A percentile compares a stretch with the other conserved stretches of the same genome.
Conservation (phyloP, 306 rosid genomes). For the Senna tora region DNA sequence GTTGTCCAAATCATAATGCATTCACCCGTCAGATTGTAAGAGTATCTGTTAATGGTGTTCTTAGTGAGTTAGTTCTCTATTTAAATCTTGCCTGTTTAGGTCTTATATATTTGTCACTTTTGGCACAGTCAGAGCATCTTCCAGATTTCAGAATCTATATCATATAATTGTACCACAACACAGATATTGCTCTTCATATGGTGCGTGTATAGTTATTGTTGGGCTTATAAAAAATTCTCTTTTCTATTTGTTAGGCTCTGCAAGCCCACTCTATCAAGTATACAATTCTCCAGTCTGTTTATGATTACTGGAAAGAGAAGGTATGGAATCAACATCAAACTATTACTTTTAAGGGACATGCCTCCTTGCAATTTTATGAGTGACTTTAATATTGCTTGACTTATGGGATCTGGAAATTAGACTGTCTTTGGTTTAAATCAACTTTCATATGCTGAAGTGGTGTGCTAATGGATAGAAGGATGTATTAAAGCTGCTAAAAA, state of each 20-base stretch:
- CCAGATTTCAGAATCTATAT: conserved; percentile 30
- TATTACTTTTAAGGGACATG: conserved; percentile 28
- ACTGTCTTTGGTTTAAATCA: conserved; percentile 23
- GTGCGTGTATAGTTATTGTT: conserved; percentile 25
- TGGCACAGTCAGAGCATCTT: not conserved
- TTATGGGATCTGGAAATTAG: conserved; percentile 33
- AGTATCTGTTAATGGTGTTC: not conserved
- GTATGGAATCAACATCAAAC: conserved; percentile 44
- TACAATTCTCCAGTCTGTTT: conserved; percentile 60
- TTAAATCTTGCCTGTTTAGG: not conserved
- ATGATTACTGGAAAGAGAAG: conserved; percentile 93
- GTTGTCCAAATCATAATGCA: no score
- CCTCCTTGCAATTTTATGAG: conserved; percentile 27
- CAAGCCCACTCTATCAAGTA: conserved; percentile 63
- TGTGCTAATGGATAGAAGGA: conserved; percentile 22
- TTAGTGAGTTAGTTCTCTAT: not conserved
- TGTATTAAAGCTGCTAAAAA: conserved; percentile 21
- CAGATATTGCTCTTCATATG: conserved; percentile 26
- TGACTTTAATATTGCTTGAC: conserved; percentile 29
- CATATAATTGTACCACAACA: conserved; percentile 13
- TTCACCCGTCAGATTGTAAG: no score
- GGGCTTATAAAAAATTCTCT: conserved; percentile 34
- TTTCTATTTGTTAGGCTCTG: conserved; percentile 61
- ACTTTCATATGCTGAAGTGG: conserved; percentile 20
- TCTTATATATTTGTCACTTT: conserved; percentile 8